These are phyloP conservation scores for Sporisorium iseilematis-ciliati DNA, from an alignment of 1,284 basidiomycete species.

Conservation along the genomic window DNA sequence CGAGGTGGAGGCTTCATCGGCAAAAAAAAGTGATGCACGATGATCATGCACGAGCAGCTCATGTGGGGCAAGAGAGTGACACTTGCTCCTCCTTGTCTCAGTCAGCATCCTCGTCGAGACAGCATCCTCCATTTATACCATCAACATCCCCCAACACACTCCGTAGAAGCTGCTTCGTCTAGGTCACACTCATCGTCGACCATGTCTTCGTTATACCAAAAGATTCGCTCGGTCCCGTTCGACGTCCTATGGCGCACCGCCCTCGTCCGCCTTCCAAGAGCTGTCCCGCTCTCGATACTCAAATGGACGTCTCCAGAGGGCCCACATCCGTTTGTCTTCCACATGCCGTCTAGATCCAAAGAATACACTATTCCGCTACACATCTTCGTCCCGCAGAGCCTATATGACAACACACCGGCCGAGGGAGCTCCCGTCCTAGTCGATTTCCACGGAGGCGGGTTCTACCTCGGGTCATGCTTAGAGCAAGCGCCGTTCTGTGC, in stretches of 20 bases:
- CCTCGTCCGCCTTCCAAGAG: slow-evolving; percentile 45
- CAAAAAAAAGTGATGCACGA: not conserved
- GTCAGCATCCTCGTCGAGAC: slow-evolving; percentile 1
- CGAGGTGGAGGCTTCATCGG: too few relatives aligned
- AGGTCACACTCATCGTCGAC: not conserved
- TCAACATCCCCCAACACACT: not conserved
- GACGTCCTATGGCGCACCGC: slow-evolving; percentile 49
- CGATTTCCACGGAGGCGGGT: slow-evolving; percentile 63
- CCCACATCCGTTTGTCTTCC: slow-evolving; percentile 49
- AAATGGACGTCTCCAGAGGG: slow-evolving; percentile 53
- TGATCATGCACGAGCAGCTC: slow-evolving; percentile 2
- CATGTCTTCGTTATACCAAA: slow-evolving; percentile 43
- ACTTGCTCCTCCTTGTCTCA: not conserved
- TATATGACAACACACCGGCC: slow-evolving; percentile 21
- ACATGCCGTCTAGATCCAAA: slow-evolving; percentile 42
- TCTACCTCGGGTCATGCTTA: slow-evolving; percentile 55
- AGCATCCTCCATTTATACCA: slow-evolving; percentile 2
- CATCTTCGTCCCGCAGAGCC: slow-evolving; percentile 45
- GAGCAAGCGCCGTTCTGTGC: slow-evolving; percentile 60
- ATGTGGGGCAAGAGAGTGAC: not conserved
- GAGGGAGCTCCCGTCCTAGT: slow-evolving; percentile 44
- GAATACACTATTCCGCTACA: slow-evolving; percentile 52
- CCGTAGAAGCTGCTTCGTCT: slow-evolving; percentile 5
- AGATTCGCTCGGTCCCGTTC: slow-evolving; percentile 43
- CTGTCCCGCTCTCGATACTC: slow-evolving; percentile 41